Evolutionary conservation across 2,329 filamentous ascomycete genomes (phyloP).

Genomic region (Pseudogymnoascus sp.): DNA sequence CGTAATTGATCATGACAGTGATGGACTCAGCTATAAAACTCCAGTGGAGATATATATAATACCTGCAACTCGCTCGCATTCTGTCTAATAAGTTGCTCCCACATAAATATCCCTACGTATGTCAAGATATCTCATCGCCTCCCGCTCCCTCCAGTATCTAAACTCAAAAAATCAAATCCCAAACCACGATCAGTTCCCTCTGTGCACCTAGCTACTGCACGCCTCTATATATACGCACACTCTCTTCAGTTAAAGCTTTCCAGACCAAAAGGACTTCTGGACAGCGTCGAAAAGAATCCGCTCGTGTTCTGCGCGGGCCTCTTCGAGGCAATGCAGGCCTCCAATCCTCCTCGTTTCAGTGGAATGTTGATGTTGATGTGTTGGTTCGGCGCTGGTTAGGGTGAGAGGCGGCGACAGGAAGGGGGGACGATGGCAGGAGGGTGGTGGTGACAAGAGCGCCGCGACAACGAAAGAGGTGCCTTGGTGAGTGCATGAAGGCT

Average conservation of each 20-base stretch:
- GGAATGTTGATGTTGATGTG: neutral
- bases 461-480: neutral
- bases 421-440: neutral
- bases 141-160: too few species aligned
- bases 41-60: neutral
- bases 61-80: neutral
- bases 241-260: neutral
- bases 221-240: neutral
- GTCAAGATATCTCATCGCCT: neutral
- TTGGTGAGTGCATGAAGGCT: neutral
- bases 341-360: neutral
- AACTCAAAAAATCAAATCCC: neutral
- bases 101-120: neutral
- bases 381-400: neutral
- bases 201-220: neutral
- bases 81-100: neutral
- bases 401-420: neutral
- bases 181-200: neutral
- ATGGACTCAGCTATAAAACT: neutral
- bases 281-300: neutral
- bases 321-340: neutral
- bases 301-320: neutral
- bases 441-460: neutral
- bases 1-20: neutral
- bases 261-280: neutral